Base-by-base conservation (phyloP, 345 rosid species). In the Stellera chamaejasme region DNA sequence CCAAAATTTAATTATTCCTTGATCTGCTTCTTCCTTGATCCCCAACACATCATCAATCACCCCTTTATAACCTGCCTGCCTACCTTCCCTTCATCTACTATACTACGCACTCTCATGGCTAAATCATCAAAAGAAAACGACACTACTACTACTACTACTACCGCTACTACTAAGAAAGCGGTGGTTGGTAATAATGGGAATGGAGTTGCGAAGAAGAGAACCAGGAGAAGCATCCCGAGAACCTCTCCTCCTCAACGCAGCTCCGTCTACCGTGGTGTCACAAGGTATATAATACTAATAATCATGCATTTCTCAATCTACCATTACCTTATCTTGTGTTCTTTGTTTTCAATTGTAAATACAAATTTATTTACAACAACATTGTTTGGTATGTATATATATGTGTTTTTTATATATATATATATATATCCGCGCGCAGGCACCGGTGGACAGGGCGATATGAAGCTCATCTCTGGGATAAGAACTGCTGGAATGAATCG, bases 221-320 rank as follows among this genome's bases (percentile, higher is more conserved):
- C 83, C 2, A 77, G 98, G 69, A 71, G 85, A 65, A 83, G 85
- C 32, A 84, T 83, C 9, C 92, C 90, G 0, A 77, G 95, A 71
- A 95, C 85, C 58, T 77, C 90, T 49, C 98, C 96, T 55, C 93
- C 96, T 41, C 87, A 78, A 60, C 88, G 98, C 27, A 91, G 96
- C 80, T 91, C 95, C 2, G 75, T 79, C 39, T 81, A 88, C 60
- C 79, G 93, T 19, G 98, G 98, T 4, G 96, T 92, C 53, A 92
- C 98, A 2, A 91, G 92, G 98, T 76, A 8, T 48, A 32, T 47
- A 27, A 11, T 13, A 1, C 6, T 15, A 28, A 27, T 8, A 52
- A 28, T 43, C 41, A 11, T n/a, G n/a, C n/a, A n/a, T n/a, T n/a
- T 13, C 2, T 10, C 19, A 26, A 27, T 8, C 19, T n/a, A 7